Conservation (phyloP, 2,329 filamentous ascomycete species). For the Stromatinia cepivora region DNA sequence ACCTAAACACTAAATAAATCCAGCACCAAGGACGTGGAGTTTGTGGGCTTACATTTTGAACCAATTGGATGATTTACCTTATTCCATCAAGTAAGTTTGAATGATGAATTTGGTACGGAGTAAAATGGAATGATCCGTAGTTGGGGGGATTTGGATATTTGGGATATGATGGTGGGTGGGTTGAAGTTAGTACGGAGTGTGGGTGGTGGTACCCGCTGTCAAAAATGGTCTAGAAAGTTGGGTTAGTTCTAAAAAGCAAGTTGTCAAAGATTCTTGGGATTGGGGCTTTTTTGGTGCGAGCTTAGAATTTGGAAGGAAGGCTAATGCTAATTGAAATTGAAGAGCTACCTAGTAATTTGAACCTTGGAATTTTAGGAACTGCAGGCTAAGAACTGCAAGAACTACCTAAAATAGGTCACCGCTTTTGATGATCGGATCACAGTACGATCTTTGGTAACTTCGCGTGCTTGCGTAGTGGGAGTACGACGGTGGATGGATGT, state of each 20-base stretch:
- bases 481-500: neutral
- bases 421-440: constrained; percentile 21
- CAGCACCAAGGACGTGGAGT: constrained; percentile 15
- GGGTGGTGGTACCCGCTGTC: constrained; percentile 3
- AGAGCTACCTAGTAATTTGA: neutral
- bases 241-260: neutral
- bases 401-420: neutral
- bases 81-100: too few species aligned
- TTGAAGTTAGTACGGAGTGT: too few species aligned
- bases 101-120: neutral
- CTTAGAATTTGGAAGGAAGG: neutral
- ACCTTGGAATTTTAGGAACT: neutral
- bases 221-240: neutral
- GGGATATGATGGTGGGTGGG: too few species aligned
- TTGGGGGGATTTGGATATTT: too few species aligned
- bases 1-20: neutral
- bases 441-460: constrained; percentile 3
- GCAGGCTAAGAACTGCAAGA: neutral
- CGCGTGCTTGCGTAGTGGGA: neutral
- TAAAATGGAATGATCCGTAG: neutral
- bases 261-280: neutral
- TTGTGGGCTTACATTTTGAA: neutral
- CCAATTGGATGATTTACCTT: neutral
- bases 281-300: neutral
- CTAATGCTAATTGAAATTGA: too few species aligned